Evolutionary conservation across 1,284 basidiomycete species (phyloP).

Genomic region (Vanrija sp.): DNA sequence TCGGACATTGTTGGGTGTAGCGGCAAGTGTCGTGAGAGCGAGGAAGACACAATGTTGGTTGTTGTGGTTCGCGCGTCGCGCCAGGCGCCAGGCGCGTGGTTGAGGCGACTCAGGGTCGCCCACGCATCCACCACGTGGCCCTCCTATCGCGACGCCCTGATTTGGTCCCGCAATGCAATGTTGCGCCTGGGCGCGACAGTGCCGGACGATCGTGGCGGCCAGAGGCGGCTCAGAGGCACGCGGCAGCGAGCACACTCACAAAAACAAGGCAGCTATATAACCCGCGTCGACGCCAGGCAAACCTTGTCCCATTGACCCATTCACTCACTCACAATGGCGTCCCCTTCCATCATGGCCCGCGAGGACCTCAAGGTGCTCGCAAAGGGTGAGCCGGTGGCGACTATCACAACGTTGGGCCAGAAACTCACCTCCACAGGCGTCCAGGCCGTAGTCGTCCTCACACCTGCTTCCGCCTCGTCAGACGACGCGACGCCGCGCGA

Average conservation of each 20-base stretch:
- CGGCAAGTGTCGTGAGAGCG: constrained; percentile 18
- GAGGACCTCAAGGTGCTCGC: neutral
- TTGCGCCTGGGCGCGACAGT: neutral
- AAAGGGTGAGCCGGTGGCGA: neutral
- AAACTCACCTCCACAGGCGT: no score
- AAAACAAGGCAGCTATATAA: no score
- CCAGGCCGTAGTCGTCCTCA: no score
- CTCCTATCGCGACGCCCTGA: no score
- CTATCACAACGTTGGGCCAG: no score
- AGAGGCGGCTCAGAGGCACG: no score
- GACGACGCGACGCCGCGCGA: no score
- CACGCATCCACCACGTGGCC: no score
- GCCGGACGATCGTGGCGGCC: no score
- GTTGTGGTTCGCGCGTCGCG: neutral
- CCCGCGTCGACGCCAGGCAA: neutral
- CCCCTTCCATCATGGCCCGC: neutral
- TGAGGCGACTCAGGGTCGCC: neutral
- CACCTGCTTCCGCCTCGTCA: no score
- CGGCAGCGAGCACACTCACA: no score
- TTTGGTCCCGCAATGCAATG: no score
- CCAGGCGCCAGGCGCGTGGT: neutral
- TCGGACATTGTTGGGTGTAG: neutral
- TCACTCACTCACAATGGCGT: neutral
- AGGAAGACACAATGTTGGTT: constrained; percentile 4
- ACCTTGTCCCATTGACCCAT: constrained; percentile 5